These are phyloP conservation scores for Aspergillus piperis DNA, from an alignment of 2,329 filamentous ascomycete species.

Conservation along the genomic window DNA sequence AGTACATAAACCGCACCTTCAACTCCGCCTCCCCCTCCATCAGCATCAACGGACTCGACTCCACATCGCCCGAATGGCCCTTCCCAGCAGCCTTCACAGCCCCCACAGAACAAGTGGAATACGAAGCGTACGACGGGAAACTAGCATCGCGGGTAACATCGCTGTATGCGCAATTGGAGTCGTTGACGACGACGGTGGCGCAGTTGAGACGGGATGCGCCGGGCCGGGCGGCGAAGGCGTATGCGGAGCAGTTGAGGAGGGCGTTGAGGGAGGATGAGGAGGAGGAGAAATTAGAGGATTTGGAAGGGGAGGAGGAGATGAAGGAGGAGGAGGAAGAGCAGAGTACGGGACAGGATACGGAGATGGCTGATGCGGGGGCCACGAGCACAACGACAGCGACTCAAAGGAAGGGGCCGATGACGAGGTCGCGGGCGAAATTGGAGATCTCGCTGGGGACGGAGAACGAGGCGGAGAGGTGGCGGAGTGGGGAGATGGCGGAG, in stretches of 20 bases:
- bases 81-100: constrained; percentile 38
- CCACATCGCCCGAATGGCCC: constrained; percentile 33
- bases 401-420: not conserved
- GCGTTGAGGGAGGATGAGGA: constrained; percentile 44
- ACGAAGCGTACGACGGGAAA: constrained; percentile 48
- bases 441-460: constrained; percentile 35
- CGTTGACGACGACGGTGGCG: constrained; percentile 49
- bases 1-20: constrained; percentile 51
- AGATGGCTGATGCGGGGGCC: constrained; percentile 20
- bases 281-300: constrained; percentile 54
- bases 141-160: constrained; percentile 47
- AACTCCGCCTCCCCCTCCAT: constrained; percentile 46
- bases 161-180: constrained; percentile 51
- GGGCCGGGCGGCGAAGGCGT: constrained; percentile 41
- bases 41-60: constrained; percentile 51
- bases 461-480: constrained; percentile 41
- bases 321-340: constrained; percentile 9
- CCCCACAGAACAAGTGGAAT: constrained; percentile 47
- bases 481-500: constrained; percentile 44
- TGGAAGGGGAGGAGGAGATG: constrained; percentile 35
- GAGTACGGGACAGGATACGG: constrained; percentile 16
- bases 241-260: constrained; percentile 37
- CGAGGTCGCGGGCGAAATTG: constrained; percentile 31
- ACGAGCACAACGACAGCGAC: too few species aligned
- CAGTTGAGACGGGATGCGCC: constrained; percentile 50